Conservation (phyloP, 2,329 filamentous ascomycete species). For the Monilinia aucupariae region DNA sequence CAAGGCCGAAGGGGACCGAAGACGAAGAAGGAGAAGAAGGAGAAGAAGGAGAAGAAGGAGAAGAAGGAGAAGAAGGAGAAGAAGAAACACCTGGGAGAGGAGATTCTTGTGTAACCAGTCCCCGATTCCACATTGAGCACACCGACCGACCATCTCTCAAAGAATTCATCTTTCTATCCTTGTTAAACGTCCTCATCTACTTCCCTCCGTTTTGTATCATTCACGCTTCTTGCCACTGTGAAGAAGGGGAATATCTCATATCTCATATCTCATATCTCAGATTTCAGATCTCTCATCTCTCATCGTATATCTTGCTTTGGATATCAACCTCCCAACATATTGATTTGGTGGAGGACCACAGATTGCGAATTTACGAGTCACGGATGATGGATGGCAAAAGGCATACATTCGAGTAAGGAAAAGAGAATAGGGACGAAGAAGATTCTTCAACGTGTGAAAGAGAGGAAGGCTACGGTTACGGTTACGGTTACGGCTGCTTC, state of each 20-base stretch:
- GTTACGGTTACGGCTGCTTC: neutral
- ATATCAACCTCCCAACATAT: neutral
- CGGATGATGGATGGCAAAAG: neutral
- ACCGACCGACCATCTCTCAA: too few species aligned
- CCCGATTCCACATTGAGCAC: too few species aligned
- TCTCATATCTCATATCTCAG: neutral
- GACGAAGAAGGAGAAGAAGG: too few species aligned
- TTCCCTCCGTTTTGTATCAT: neutral
- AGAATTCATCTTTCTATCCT: neutral
- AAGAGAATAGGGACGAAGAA: neutral
- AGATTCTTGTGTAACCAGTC: too few species aligned
- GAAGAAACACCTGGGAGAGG: too few species aligned
- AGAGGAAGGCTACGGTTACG: neutral
- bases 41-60: too few species aligned
- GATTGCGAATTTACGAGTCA: neutral
- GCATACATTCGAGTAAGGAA: constrained; percentile 1
- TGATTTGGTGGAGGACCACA: neutral
- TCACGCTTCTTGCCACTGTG: neutral
- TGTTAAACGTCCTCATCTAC: neutral
- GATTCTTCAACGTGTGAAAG: neutral
- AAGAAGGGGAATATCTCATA: neutral
- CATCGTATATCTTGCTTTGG: neutral
- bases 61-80: too few species aligned
- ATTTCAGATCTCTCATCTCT: neutral
- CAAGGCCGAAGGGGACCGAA: too few species aligned